phyloP scores from a whole-genome alignment of 805 yeast species.

The Monosporozyma yasuniensis region DNA sequence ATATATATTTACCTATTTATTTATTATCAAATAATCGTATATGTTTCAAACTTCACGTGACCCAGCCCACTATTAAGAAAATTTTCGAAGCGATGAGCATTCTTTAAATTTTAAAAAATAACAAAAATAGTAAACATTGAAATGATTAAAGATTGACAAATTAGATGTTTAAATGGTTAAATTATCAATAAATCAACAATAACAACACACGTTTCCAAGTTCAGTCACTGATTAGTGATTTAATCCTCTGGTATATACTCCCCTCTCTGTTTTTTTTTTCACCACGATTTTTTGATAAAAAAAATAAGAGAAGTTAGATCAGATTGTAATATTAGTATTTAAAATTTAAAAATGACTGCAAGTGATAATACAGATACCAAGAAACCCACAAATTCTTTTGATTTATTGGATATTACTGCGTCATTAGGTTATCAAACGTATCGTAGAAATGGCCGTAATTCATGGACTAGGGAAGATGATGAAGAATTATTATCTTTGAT shows the following conservation, averaged over 20 bases:
- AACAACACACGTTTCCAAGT: not conserved
- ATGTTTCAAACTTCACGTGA: not conserved
- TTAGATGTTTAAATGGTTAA: no score
- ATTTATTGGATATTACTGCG: conserved; percentile 48
- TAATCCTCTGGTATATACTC: not conserved
- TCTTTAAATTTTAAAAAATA: not conserved
- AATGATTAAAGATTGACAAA: not conserved
- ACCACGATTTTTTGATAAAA: not conserved
- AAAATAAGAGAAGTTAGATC: not conserved
- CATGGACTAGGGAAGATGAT: conserved; percentile 79
- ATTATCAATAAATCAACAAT: not conserved
- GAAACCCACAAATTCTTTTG: conserved; percentile 27
- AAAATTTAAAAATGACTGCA: not conserved
- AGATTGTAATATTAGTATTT: not conserved
- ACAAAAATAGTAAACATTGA: not conserved
- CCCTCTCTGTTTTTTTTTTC: not conserved
- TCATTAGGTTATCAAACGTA: conserved; percentile 68
- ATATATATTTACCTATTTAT: no score
- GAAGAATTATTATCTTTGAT: conserved; percentile 39
- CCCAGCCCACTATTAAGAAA: no score
- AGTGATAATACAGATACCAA: not conserved
- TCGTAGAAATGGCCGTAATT: conserved; percentile 49
- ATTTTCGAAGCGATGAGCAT: not conserved
- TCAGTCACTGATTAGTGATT: not conserved
- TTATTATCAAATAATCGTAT: no score